Conservation (phyloP, 2,329 filamentous ascomycete genomes). For the Claviceps pazoutovae region DNA sequence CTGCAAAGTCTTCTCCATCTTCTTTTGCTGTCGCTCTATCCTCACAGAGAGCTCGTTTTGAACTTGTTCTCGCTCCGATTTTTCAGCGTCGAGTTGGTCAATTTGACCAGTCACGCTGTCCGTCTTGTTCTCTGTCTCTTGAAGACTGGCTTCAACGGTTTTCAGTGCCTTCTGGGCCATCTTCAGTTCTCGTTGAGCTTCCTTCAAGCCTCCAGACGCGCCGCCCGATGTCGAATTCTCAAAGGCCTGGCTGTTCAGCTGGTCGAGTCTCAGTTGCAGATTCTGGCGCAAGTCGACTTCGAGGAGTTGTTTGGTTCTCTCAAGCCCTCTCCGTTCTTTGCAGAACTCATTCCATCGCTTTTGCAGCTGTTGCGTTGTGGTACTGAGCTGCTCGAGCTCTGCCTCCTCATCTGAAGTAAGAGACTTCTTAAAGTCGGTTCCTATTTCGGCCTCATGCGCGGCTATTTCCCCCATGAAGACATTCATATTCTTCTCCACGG, state of each 20-base stretch:
- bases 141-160: conserved; percentile 52
- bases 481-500: conserved; percentile 61
- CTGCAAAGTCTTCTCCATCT: conserved; percentile 82
- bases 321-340: conserved; percentile 58
- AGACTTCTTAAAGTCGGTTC: conserved; percentile 83
- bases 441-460: conserved; percentile 67
- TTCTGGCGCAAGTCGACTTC: conserved; percentile 86
- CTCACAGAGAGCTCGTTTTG: conserved; percentile 62
- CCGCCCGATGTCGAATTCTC: conserved; percentile 49
- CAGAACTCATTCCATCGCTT: conserved; percentile 65
- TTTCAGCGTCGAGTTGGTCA: conserved; percentile 39
- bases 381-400: conserved; percentile 58
- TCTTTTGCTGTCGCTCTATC: conserved; percentile 77
- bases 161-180: conserved; percentile 57
- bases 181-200: conserved; percentile 68
- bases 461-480: conserved; percentile 61
- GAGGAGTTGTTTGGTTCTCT: conserved; percentile 66
- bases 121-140: conserved; percentile 61
- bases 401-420: conserved; percentile 71
- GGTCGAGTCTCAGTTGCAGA: conserved; percentile 72
- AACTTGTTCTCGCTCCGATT: conserved; percentile 50
- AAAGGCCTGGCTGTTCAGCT: conserved; percentile 63
- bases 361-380: conserved; percentile 57
- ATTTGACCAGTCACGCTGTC: conserved; percentile 38
- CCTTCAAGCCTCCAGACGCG: conserved; percentile 53